Base-by-base conservation (phyloP, 2,329 filamentous ascomycete genomes). In the Helminthosporium solani region DNA sequence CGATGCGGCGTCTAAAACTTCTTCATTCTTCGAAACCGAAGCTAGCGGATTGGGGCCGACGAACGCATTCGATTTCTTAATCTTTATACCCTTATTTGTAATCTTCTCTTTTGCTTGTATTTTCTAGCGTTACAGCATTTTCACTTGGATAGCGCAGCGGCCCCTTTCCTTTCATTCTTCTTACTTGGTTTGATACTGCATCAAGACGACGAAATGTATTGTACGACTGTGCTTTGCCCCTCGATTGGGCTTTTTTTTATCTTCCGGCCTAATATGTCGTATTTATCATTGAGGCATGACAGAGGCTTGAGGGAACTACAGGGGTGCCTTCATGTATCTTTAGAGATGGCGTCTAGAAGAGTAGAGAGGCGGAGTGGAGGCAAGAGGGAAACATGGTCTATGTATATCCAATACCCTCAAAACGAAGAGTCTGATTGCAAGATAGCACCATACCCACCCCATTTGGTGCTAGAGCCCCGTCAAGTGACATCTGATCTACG, bases 11-110 rank as follows among this genome's bases (percentile, higher is more conserved):
- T 44, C 57, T 70, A 47, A 56, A 56, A 47, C 58, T 63, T 47
- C 60, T 70, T 39, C 67, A 70, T 58, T 70, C 67, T 28, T 69
- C 67, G 21, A 56, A 46, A 48, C 46, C 57, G 33, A 55, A 36
- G 44, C 44, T 60, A 39, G 52, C 53, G 20, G 21, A 23, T 4
- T 38, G 20, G 35, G 14, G 19, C 8, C 19, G 35, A 51, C 60
- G 61, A 36, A 57, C 62, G 34, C 56, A 61, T 49, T 66, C 61
- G 31, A 54, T 64, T 49, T 52, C 54, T 54, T 66, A 55, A 66
- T 47, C 9, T 20, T 31, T 54, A 56, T 52, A 57, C 41, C 19
- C 20, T 37, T 37, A n/a, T 52, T 55, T 53, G 49, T 61, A 62
- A 61, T 64, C 54, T 39, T 37, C 27, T 25, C 14, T 15, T 25